Evolutionary conservation across 768 basidiomycete species (phyloP).

Genomic region (Phallus indusiatus): DNA sequence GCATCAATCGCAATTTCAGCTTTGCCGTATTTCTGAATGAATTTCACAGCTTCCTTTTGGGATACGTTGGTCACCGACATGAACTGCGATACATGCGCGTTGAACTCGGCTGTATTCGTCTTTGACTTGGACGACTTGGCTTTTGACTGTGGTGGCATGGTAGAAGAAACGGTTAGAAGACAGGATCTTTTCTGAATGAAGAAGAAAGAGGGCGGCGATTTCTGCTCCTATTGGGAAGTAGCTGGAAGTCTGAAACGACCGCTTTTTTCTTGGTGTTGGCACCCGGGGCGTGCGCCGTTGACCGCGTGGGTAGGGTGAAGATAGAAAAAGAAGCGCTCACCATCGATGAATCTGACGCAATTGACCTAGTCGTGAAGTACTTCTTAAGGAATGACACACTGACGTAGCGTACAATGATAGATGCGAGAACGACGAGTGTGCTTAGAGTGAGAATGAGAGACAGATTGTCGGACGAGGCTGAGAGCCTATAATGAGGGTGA

Average conservation of each 20-base stretch:
- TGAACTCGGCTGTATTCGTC: background rate
- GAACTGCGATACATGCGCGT: background rate
- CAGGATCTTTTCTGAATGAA: no score
- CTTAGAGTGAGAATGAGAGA: background rate
- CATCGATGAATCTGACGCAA: constrained; percentile 2
- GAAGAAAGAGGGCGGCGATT: background rate
- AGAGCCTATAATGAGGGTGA: background rate
- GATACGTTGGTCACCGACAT: constrained; percentile 2
- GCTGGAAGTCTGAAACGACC: background rate
- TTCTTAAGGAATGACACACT: constrained; percentile 6
- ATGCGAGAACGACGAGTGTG: background rate
- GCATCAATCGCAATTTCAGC: constrained; percentile 68
- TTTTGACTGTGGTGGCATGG: constrained; percentile 5
- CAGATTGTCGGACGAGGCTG: background rate
- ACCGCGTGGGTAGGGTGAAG: background rate
- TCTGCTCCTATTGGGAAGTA: no score
- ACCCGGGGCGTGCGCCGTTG: no score
- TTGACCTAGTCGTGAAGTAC: background rate
- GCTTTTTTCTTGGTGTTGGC: background rate
- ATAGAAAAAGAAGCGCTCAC: background rate
- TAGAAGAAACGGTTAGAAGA: background rate
- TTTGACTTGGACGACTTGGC: background rate
- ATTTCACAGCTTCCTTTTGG: constrained; percentile 52
- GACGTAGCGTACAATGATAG: background rate
- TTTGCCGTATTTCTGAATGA: constrained; percentile 59